Conservation (phyloP, 2,329 filamentous ascomycete species). For the Acrodontium crateriforme region DNA sequence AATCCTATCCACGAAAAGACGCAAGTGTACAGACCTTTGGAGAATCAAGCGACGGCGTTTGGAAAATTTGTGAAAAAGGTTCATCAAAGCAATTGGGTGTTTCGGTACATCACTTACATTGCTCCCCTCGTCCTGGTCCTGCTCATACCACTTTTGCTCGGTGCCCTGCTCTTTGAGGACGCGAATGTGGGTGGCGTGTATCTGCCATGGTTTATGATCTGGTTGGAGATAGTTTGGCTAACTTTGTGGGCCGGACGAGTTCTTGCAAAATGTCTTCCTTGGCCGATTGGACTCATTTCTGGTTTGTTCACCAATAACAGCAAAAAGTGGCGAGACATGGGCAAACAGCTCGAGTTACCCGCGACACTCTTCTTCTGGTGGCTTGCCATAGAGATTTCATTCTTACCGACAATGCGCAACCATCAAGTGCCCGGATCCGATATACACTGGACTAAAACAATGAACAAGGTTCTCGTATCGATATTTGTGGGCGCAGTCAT, state of each 20-base stretch:
- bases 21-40: constrained; percentile 49
- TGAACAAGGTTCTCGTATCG: constrained; percentile 76
- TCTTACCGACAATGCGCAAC: constrained; percentile 65
- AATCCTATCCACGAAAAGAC: constrained; percentile 56
- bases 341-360: constrained; percentile 70
- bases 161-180: constrained; percentile 41
- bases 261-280: constrained; percentile 50
- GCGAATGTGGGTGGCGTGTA: constrained; percentile 56
- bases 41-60: constrained; percentile 46
- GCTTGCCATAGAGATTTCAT: constrained; percentile 73
- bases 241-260: constrained; percentile 67
- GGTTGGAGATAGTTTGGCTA: constrained; percentile 87
- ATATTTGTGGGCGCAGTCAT: constrained; percentile 67
- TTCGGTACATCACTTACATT: constrained; percentile 62
- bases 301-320: constrained; percentile 71
- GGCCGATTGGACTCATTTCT: constrained; percentile 47
- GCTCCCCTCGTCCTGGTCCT: constrained; percentile 49
- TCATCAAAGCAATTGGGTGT: constrained; percentile 50
- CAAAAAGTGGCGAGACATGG: constrained; percentile 89
- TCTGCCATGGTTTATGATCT: constrained; percentile 85
- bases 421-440: constrained; percentile 39
- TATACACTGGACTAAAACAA: constrained; percentile 56
- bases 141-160: constrained; percentile 54
- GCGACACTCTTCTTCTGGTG: constrained; percentile 85
- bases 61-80: constrained; percentile 51